These are phyloP conservation scores for Candida sakaeoensis DNA, from an alignment of 805 yeast species.

Conservation along the genomic window DNA sequence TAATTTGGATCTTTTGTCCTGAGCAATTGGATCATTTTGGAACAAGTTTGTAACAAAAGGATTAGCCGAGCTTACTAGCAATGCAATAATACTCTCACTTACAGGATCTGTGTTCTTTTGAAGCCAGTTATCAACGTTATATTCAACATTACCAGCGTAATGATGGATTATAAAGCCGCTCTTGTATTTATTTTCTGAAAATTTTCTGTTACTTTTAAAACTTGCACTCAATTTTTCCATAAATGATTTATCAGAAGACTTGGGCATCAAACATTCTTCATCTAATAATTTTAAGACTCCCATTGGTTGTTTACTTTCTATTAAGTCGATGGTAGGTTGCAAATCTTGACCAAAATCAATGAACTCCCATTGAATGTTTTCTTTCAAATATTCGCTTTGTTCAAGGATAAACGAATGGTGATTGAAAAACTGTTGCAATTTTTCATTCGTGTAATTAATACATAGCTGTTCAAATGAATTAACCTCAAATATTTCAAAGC, in stretches of 20 bases:
- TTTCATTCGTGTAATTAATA: slow-evolving; percentile 59
- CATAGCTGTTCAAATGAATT: slow-evolving; percentile 61
- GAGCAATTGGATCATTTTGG: slow-evolving; percentile 28
- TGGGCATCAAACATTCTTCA: slow-evolving; percentile 94
- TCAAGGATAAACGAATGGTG: slow-evolving; percentile 60
- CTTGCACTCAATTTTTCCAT: slow-evolving; percentile 70
- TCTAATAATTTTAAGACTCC: slow-evolving; percentile 85
- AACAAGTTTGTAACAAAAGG: slow-evolving; percentile 56
- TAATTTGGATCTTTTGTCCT: slow-evolving; percentile 23
- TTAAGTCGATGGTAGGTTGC: slow-evolving; percentile 90
- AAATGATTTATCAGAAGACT: slow-evolving; percentile 78
- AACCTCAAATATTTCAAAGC: slow-evolving; percentile 55
- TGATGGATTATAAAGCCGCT: slow-evolving; percentile 83
- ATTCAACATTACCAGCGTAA: slow-evolving; percentile 96
- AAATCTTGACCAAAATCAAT: slow-evolving; percentile 93
- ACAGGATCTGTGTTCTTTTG: slow-evolving; percentile 93
- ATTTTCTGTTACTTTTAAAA: slow-evolving; percentile 53
- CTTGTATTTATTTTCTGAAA: slow-evolving; percentile 67
- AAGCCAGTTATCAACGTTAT: slow-evolving; percentile 87
- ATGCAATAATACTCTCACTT: slow-evolving; percentile 64
- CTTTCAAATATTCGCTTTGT: slow-evolving; percentile 56
- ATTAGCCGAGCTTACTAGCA: slow-evolving; percentile 58
- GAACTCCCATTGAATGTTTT: slow-evolving; percentile 63
- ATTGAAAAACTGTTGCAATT: slow-evolving; percentile 57
- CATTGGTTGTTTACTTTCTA: slow-evolving; percentile 70